Evolutionary conservation across 176 grass and related monocot species (phyloP).

Genomic region (Dactylis glomerata): DNA sequence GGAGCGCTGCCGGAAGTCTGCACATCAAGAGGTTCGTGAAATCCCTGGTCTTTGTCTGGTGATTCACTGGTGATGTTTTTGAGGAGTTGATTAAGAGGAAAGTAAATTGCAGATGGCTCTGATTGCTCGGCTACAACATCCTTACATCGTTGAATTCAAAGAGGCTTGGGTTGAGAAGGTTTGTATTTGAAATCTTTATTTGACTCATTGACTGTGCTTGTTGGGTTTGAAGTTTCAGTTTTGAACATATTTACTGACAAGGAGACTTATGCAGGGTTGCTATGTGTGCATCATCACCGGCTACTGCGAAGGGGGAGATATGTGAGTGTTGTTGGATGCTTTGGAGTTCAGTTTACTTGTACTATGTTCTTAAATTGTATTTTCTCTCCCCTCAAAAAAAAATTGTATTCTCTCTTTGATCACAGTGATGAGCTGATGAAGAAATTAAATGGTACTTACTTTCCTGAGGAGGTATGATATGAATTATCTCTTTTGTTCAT

Average conservation of each 20-base stretch:
- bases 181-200: not conserved
- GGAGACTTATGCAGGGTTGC: constrained; percentile 64
- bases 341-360: not conserved
- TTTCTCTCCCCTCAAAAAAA: too few relatives aligned
- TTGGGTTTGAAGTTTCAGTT: not conserved
- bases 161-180: constrained; percentile 99
- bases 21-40: constrained; percentile 79
- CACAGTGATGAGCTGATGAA: constrained; percentile 90
- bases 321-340: constrained; percentile 56
- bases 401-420: too few relatives aligned
- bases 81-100: not conserved
- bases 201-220: not conserved
- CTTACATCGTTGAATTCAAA: constrained; percentile 97
- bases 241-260: constrained; percentile 31
- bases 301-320: constrained; percentile 97
- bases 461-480: constrained; percentile 81
- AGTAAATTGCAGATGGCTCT: constrained; percentile 77
- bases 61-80: not conserved
- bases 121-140: constrained; percentile 86
- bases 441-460: constrained; percentile 77
- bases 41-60: not conserved
- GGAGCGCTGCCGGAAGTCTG: constrained; percentile 79
- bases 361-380: not conserved
- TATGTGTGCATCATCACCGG: constrained; percentile 99
- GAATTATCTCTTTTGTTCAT: not conserved